Conservation (phyloP, 2,329 filamentous ascomycete genomes). For the Nothophaeocryptopus gaeumannii region DNA sequence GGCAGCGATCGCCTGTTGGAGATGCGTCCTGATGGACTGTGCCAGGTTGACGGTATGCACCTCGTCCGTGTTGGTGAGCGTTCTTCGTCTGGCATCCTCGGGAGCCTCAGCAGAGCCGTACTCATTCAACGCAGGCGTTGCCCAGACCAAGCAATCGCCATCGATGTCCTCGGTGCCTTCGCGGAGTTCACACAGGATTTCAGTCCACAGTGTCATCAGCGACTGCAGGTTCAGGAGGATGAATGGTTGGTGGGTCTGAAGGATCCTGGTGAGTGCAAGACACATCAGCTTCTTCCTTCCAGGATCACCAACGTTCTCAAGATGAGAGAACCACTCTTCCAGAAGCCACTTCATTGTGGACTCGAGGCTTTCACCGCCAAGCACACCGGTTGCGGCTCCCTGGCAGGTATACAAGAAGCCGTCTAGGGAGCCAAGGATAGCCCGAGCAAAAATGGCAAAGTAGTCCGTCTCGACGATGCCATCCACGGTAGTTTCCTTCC, state of each 20-base stretch:
- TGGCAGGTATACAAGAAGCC: slow-evolving; percentile 61
- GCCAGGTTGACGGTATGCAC: slow-evolving; percentile 65
- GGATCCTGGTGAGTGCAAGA: slow-evolving; percentile 67
- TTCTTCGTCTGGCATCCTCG: slow-evolving; percentile 47
- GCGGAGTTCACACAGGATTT: slow-evolving; percentile 63
- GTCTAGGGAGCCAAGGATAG: slow-evolving; percentile 69
- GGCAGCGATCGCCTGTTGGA: slow-evolving; percentile 58
- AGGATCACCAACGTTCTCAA: slow-evolving; percentile 65
- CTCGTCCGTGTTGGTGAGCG: slow-evolving; percentile 59
- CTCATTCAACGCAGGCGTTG: slow-evolving; percentile 12
- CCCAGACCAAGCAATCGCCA: slow-evolving; percentile 43
- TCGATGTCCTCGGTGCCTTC: slow-evolving; percentile 40
- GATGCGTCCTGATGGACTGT: slow-evolving; percentile 60
- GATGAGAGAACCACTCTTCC: slow-evolving; percentile 64
- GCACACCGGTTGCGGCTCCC: slow-evolving; percentile 19
- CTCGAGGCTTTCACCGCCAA: slow-evolving; percentile 29
- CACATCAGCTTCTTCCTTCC: slow-evolving; percentile 69
- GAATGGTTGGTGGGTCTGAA: slow-evolving; percentile 59
- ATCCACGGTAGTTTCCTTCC: slow-evolving; percentile 65
- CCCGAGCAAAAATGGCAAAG: slow-evolving; percentile 74
- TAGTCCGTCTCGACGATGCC: slow-evolving; percentile 80
- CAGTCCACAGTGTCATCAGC: slow-evolving; percentile 73
- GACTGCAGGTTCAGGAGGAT: slow-evolving; percentile 58
- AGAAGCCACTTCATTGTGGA: slow-evolving; percentile 48
- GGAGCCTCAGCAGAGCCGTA: slow-evolving; percentile 38